Percentiles rank a stretch among this genome's conserved stretches.
Conservation (phyloP, 306 rosid species). For the Sicyos baderoa region DNA sequence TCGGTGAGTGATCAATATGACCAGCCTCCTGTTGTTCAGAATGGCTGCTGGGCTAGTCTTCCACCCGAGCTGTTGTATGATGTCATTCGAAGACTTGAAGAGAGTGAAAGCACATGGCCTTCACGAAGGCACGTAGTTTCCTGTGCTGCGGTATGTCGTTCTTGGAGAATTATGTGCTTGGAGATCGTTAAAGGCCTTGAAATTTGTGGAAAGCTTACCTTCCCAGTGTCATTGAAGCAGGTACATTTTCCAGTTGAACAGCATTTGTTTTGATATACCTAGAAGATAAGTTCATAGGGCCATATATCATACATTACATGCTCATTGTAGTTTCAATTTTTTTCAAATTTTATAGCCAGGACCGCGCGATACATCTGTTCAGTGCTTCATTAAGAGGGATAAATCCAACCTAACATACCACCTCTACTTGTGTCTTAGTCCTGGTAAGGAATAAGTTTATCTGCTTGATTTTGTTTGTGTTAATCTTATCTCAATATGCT, state of each 20-base stretch:
- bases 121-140: slow-evolving; percentile 67
- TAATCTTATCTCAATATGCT: background rate
- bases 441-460: slow-evolving; percentile 40
- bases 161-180: slow-evolving; percentile 92
- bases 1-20: slow-evolving; percentile 53
- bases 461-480: background rate
- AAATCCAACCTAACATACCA: slow-evolving; percentile 82
- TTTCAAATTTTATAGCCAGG: slow-evolving; percentile 59
- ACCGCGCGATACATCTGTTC: slow-evolving; percentile 61
- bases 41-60: slow-evolving; percentile 73
- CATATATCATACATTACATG: background rate
- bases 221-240: slow-evolving; percentile 88
- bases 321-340: background rate
- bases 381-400: slow-evolving; percentile 94
- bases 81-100: slow-evolving; percentile 76
- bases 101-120: slow-evolving; percentile 81
- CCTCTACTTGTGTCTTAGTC: slow-evolving; percentile 87
- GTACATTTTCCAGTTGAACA: slow-evolving; percentile 21
- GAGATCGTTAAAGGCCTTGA: slow-evolving; percentile 67
- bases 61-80: slow-evolving; percentile 81
- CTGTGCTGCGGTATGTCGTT: slow-evolving; percentile 75
- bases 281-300: background rate
- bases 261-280: background rate
- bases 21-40: slow-evolving; percentile 39
- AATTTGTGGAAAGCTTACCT: slow-evolving; percentile 74